Evolutionary conservation across 176 grass and related monocot species (phyloP).

Genomic region (Musa beccarii): DNA sequence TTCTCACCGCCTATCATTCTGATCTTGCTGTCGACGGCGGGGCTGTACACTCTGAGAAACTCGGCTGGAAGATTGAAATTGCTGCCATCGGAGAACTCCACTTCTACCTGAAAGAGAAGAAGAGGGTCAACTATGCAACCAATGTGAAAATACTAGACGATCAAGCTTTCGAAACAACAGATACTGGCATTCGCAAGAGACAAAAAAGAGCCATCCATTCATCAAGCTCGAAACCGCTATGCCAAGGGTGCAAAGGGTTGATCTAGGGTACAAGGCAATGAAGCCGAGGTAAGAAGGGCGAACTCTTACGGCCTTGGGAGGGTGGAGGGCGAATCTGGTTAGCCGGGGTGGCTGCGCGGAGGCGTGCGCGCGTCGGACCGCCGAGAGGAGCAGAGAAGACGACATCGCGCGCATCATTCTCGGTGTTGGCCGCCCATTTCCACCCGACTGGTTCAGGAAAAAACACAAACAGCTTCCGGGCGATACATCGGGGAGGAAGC

Average conservation of each 20-base stretch:
- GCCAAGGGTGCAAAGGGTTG: not conserved
- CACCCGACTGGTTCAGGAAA: not conserved
- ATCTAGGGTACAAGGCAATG: not conserved
- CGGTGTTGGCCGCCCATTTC: no score
- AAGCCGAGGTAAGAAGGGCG: not conserved
- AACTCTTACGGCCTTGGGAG: constrained; percentile 50
- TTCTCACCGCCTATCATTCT: constrained; percentile 75
- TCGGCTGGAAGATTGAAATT: constrained; percentile 68
- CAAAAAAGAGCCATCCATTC: not conserved
- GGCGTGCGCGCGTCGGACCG: constrained; percentile 37
- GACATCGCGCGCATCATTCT: not conserved
- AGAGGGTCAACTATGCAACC: constrained; percentile 1
- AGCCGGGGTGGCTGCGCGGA: constrained; percentile 36
- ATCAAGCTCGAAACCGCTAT: not conserved
- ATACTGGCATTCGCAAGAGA: not conserved
- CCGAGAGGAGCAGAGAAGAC: constrained; percentile 20
- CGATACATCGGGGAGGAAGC: no score
- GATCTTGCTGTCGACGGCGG: constrained; percentile 88
- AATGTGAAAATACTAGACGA: not conserved
- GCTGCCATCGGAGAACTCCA: constrained; percentile 68
- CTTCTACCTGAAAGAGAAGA: constrained; percentile 44
- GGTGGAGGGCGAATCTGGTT: constrained; percentile 49
- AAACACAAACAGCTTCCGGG: not conserved
- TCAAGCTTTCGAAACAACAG: not conserved
- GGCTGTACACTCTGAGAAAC: constrained; percentile 86